phyloP scores from a whole-genome alignment of 345 rosid species.

The Linum usitatissimum region DNA sequence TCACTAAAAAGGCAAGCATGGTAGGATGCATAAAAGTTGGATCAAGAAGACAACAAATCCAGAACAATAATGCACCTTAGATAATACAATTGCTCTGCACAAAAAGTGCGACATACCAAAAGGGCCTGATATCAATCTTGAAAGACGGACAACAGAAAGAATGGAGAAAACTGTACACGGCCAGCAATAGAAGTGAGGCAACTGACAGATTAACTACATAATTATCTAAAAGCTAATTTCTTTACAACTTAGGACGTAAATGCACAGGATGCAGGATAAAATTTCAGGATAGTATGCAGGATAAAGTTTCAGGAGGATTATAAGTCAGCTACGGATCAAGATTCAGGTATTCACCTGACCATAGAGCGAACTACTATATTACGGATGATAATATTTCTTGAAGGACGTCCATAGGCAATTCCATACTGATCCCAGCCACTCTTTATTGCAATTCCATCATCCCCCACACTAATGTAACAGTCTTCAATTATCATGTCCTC shows the following conservation, averaged over 20 bases:
- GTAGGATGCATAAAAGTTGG: no score
- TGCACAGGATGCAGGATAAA: background rate
- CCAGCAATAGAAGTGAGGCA: background rate
- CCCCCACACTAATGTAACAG: constrained; percentile 95
- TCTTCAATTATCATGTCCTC: constrained; percentile 91
- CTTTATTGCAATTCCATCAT: constrained; percentile 89
- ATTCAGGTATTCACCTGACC: constrained; percentile 54
- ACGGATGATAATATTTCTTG: constrained; percentile 70
- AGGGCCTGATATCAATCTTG: background rate
- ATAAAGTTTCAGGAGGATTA: no score
- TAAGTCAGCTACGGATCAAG: background rate
- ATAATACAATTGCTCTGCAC: no score
- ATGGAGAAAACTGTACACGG: background rate
- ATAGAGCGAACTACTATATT: constrained; percentile 78
- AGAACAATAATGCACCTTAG: no score
- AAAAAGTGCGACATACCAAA: no score
- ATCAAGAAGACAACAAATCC: no score
- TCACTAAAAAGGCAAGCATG: no score
- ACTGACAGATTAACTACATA: background rate
- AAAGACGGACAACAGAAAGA: background rate
- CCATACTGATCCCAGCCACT: constrained; percentile 99
- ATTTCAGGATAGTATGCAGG: background rate
- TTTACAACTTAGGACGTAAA: background rate
- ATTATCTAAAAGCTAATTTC: background rate
- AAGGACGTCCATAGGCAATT: constrained; percentile 68